Base-by-base conservation (phyloP, 1,284 basidiomycete species). In the Naganishia albida region DNA sequence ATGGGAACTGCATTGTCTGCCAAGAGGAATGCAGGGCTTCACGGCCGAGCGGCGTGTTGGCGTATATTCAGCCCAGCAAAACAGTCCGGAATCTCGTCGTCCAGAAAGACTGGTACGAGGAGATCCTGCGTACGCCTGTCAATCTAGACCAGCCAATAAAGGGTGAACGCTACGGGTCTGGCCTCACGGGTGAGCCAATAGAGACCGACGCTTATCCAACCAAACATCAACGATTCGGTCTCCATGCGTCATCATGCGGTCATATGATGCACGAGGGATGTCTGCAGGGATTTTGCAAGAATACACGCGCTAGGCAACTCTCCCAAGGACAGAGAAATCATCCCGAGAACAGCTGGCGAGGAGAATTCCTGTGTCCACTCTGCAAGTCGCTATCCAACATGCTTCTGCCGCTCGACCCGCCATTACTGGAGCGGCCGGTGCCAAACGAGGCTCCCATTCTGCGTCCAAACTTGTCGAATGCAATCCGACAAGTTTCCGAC, bases 251-350 rank as follows among this genome's bases (percentile, higher is more conserved):
- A 2, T 88, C 93, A 28, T 99, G 95, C 78, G 93, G 89, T 42
- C 96, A 99, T 76, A 87, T 94, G 83, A 99, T 99, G 94, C 96
- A 99, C 79, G 81, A 95, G 67, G 86, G 88, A 46, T 99, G 96
- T 79, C 97, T 99, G 81, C 87, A 89, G 65, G 88, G 88, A 1
- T 99, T 99, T 77, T 93, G 86, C 71, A 80, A 85, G 2, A 93
- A 92, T 18, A 89, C 96, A 62, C 86, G 92, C 64, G 88, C 89
- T 69, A 87, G 95, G 18, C 96, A 99, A 76, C 86, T 89, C 4
- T 83, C 88, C 0, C 95, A 99, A 73, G 87, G 91, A 3, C 92
- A 93, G 7, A 84, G 96, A 39, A 94, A 95, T 71, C 95, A 98
- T 73, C 95, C 96, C 0, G 95, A 99, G 76, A 91, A 88, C 73